Percentiles rank a stretch among this genome's conserved stretches.
These are phyloP conservation scores for Omphalotus guepiniiformis DNA, from an alignment of 768 basidiomycete species.

Conservation along the genomic window DNA sequence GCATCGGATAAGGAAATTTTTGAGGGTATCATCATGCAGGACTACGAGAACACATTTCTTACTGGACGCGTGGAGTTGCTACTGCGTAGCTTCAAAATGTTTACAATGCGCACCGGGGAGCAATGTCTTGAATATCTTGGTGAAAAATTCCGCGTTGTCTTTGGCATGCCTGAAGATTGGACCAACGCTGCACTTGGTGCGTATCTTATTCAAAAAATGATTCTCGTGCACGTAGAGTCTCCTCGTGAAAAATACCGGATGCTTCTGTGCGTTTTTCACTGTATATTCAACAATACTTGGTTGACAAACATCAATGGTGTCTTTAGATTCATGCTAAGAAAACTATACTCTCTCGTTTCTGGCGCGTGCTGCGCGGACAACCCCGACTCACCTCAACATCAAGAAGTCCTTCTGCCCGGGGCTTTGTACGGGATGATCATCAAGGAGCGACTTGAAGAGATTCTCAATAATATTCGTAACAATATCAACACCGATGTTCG, in stretches of 20 bases:
- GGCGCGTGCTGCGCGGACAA: slow-evolving; percentile 90
- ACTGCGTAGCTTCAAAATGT: slow-evolving; percentile 92
- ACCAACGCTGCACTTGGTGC: slow-evolving; percentile 74
- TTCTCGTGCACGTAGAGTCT: slow-evolving; percentile 84
- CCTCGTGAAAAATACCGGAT: slow-evolving; percentile 93
- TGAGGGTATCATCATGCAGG: slow-evolving; percentile 93
- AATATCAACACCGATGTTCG: slow-evolving; percentile 73
- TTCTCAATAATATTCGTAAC: slow-evolving; percentile 64
- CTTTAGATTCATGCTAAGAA: slow-evolving; percentile 94
- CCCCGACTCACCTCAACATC: slow-evolving; percentile 98
- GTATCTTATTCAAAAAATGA: slow-evolving; percentile 78
- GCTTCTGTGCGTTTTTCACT: slow-evolving; percentile 65
- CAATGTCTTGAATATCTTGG: slow-evolving; percentile 95
- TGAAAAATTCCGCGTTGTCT: slow-evolving; percentile 91
- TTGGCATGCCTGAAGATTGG: slow-evolving; percentile 93
- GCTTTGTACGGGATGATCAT: slow-evolving; percentile 94
- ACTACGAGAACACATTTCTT: slow-evolving; percentile 95
- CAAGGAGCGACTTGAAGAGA: slow-evolving; percentile 94
- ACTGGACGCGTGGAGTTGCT: slow-evolving; percentile 95
- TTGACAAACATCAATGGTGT: too few relatives aligned
- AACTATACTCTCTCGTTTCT: slow-evolving; percentile 88
- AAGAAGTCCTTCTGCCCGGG: slow-evolving; percentile 94
- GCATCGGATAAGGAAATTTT: slow-evolving; percentile 97
- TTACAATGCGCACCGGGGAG: slow-evolving; percentile 78
- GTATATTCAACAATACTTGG: slow-evolving; percentile 6